Evolutionary conservation across 441 rosid species (phyloP).

Genomic region (Kokia cookei): DNA sequence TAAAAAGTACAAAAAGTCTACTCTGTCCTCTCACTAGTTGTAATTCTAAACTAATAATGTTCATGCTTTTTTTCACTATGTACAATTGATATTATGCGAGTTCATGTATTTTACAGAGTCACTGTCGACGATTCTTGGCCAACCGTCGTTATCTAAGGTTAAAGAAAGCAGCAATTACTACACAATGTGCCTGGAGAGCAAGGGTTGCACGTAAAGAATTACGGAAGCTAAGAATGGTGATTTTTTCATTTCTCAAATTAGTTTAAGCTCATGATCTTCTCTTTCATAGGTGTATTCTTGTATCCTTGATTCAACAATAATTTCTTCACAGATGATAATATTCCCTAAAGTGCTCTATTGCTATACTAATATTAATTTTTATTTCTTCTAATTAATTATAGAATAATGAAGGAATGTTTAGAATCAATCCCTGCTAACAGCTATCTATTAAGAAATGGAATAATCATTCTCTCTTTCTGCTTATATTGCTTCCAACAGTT

Average conservation of each 20-base stretch:
- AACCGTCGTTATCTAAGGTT: conserved; percentile 33
- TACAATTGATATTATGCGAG: not conserved
- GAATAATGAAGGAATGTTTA: not conserved
- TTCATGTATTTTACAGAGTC: conserved; percentile 47
- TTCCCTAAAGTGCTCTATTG: not conserved
- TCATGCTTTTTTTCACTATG: conserved; percentile 5
- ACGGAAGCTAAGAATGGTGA: conserved; percentile 71
- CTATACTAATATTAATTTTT: conserved; percentile 1
- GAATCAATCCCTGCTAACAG: not conserved
- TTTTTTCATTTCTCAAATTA: conserved; percentile 5
- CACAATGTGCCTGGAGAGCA: conserved; percentile 82
- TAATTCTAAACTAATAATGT: not conserved
- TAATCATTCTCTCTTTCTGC: not conserved
- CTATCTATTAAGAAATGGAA: not conserved
- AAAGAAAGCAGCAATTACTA: conserved; percentile 58
- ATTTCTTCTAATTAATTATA: not conserved
- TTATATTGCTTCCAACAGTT: conserved; percentile 9
- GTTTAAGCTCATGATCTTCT: conserved; percentile 1
- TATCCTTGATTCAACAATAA: not conserved
- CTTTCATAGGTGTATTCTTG: not conserved
- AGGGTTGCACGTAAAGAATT: conserved; percentile 70
- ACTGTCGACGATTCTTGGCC: conserved; percentile 50
- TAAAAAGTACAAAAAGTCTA: not conserved
- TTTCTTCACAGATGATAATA: not conserved
- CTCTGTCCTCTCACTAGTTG: not conserved